Evolutionary conservation across 2,329 filamentous ascomycete genomes (phyloP), one percentile per base, ranked within the genome.

Genomic region (Thielaviopsis ethacetica): DNA sequence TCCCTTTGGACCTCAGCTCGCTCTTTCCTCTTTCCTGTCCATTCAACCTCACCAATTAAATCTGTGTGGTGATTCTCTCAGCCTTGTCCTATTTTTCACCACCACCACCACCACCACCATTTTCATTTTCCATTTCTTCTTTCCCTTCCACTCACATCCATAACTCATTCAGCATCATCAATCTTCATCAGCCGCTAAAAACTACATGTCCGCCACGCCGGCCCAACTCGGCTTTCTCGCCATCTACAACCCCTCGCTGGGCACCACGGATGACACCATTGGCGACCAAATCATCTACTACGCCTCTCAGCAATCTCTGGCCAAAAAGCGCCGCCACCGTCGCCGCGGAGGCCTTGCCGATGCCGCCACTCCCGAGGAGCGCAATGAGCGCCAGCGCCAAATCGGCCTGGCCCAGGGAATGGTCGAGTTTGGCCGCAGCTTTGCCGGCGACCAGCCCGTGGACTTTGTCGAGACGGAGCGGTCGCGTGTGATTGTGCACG

Each of bases 321-420:
- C 69, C 34, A 65, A 69, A 44, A 67, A 69, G 34, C 71, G 69
- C 55, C 72, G 72, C 59, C 71, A 71, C 27, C 69, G 73, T 63
- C 49, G 56, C 27, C 60, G 60, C 9, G 57, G 60, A 5, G 57
- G 60, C n/a, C 26, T 59, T 26, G 41, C 56, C 6, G 68, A 69
- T 57, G 60, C 34, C 24, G 63, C 78, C 27, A 76, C 76, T 1
- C 72, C 79, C 54, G 82, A 88, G 64, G 83, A 90, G 66, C 82
- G 83, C 67, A 93, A 97, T 71, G 87, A 95, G 73, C 85, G 85
- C 65, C 75, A 97, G 66, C 82, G 93, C 63, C 91, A 96, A 75
- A 90, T 98, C 68, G 93, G 93, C 44, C 81, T 98, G 63, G 93
- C 93, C 49, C 93, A 98, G 73, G 93, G 91, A 68, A 95, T 97